Base-by-base conservation (phyloP, 2,329 filamentous ascomycete species). In the Trichophyton verrucosum region DNA sequence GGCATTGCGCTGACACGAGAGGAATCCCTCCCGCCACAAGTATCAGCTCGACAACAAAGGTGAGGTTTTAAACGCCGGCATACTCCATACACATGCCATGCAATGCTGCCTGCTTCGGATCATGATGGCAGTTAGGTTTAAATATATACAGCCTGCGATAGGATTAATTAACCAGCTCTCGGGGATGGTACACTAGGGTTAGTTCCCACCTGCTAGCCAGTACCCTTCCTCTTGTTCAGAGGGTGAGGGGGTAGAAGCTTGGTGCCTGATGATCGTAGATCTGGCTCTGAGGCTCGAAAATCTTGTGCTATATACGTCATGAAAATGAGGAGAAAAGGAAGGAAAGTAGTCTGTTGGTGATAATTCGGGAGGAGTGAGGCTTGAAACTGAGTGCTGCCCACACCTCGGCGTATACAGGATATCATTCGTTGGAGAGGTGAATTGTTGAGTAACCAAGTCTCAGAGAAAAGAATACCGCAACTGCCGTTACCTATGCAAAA, bases 261-360 rank as follows among this genome's bases (percentile, higher is more conserved):
- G 51, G 51, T 55, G 51, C 51, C 51, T 55, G 51, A 36, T 55
- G 51, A 55, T 55, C 51, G 30, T 36, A 55, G 51, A 55, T 55
- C 51, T 55, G 30, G 27, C n/a, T 55, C 7, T 33, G 51, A 55
- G 51, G 51, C 51, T 55, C 51, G 46, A 51, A 13, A 15, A 53
- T 5, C 7, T 33, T 33, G 24, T 33, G 24, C 4, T 55, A 17
- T 7, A 17, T 36, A 20, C 17, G 17, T 20, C 3, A 27, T 9
- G 15, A 6, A 15, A 27, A 55, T 33, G 22, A 2, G 15, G 47
- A 20, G 22, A 8, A 20, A 13, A 9, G 2, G 20, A 13, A 3
- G 8, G 46, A 3, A 27, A 30, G 22, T 30, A 7, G 27, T 30
- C 27, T 8, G 27, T 30, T 30, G 27, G 33, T 4, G 33, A 38